Base-by-base conservation (phyloP, 1,284 basidiomycete species). In the Tilletia indica region DNA sequence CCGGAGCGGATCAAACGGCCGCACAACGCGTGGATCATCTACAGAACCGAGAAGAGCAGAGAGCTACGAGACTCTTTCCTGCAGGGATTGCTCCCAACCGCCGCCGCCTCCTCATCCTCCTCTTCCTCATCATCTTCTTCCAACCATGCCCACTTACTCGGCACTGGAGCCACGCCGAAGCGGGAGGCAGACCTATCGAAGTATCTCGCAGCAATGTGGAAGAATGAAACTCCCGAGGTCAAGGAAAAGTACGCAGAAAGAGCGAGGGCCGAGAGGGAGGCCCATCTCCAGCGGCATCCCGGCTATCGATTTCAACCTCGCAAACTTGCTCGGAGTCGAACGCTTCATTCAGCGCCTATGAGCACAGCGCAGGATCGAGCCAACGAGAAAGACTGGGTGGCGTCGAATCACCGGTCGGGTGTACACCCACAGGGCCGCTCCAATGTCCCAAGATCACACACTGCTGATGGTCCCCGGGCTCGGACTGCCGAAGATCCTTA, bases 21-120 rank as follows among this genome's bases (percentile, higher is more conserved):
- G 36, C 61, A 64, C 34, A 64, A 64, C 39, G 61, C 61, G 3
- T 64, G 61, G 61, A 64, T 64, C 61, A 64, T 64, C 34, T 64
- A 64, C 38, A 34, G 61, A 34, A 64, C 61, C 36, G 61, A 64
- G 34, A 64, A 64, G 61, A 64, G 61, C 34, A 64, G 61, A 39
- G 61, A 64, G 34, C 31, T 64, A 19, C 31, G 61, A 34, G 61
- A 64, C n/a, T 34, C 61, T 12, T 64, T 64, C 34, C 38, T 64
- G 4, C 61, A 64, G 39, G 61, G 61, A 9, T 34, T 64, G 4
- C 61, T 64, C 14, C 61, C 61, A 34, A 34, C 61, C 12, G 19
- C 38, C 36, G 25, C 36, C 14, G 38, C 61, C 61, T 39, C 38
- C 12, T 58, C 56, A 58, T 19, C 38, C 31, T 45, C 42, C 42